phyloP scores from a whole-genome alignment of 495 filamentous ascomycete species.

The Hypoxylon rickii region DNA sequence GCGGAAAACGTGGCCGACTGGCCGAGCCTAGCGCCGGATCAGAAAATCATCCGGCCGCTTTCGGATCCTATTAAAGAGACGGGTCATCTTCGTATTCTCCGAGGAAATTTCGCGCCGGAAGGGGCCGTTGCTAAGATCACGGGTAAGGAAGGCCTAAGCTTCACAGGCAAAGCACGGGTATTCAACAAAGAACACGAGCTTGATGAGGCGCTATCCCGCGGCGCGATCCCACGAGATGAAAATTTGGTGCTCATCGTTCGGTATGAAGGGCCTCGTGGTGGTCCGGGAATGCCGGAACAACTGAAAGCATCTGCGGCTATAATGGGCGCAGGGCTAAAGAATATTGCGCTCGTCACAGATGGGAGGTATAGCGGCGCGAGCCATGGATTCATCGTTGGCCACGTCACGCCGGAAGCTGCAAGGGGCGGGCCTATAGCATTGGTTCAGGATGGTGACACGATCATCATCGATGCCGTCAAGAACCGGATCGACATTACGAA shows the following conservation, averaged over 20 bases:
- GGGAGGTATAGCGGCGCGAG: slow-evolving; percentile 88
- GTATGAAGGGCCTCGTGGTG: slow-evolving; percentile 94
- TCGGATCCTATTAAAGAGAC: slow-evolving; percentile 83
- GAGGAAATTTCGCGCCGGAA: slow-evolving; percentile 87
- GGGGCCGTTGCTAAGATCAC: slow-evolving; percentile 98
- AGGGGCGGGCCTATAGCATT: slow-evolving; percentile 83
- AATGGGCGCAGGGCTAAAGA: slow-evolving; percentile 88
- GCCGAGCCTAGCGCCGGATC: slow-evolving; percentile 78
- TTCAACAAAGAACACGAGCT: slow-evolving; percentile 89
- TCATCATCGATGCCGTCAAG: slow-evolving; percentile 83
- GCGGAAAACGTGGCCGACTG: slow-evolving; percentile 83
- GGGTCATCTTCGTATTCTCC: slow-evolving; percentile 88
- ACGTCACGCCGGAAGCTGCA: slow-evolving; percentile 88
- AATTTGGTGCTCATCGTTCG: slow-evolving; percentile 93
- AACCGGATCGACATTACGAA: slow-evolving; percentile 75
- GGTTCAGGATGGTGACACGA: slow-evolving; percentile 77
- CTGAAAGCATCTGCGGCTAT: slow-evolving; percentile 85
- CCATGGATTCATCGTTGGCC: slow-evolving; percentile 92
- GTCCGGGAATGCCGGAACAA: slow-evolving; percentile 98
- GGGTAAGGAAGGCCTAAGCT: slow-evolving; percentile 85
- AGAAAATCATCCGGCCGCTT: slow-evolving; percentile 83
- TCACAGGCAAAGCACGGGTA: slow-evolving; percentile 82
- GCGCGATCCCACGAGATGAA: slow-evolving; percentile 67
- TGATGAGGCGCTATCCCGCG: slow-evolving; percentile 71
- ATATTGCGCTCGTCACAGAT: slow-evolving; percentile 92